Percentiles rank a stretch among this genome's conserved stretches.
These are phyloP conservation scores for Kurtzmaniella quercitrusa DNA, from an alignment of 1,139 yeast species.

Conservation along the genomic window DNA sequence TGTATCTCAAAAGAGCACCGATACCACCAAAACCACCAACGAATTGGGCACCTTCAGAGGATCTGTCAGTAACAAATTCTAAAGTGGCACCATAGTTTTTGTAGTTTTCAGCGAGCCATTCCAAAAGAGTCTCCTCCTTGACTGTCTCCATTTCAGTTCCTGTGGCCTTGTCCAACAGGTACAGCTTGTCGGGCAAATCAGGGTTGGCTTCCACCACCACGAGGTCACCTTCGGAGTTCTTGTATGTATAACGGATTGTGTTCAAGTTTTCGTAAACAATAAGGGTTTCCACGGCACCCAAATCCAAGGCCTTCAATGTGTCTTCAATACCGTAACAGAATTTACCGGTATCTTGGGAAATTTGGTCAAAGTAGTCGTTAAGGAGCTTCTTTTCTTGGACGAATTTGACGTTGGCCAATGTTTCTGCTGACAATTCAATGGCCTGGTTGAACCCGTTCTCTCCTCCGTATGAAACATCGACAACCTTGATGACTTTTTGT, in stretches of 20 bases:
- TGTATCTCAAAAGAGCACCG: slow-evolving; percentile 93
- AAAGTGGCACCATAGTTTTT: slow-evolving; percentile 89
- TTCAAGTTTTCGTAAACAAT: slow-evolving; percentile 92
- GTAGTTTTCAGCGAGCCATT: slow-evolving; percentile 97
- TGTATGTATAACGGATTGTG: slow-evolving; percentile 76
- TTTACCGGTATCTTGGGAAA: slow-evolving; percentile 93
- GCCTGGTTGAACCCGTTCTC: slow-evolving; percentile 99
- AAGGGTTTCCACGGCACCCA: slow-evolving; percentile 91
- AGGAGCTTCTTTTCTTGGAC: slow-evolving; percentile 97
- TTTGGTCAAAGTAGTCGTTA: slow-evolving; percentile 89
- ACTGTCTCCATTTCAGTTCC: slow-evolving; percentile 87
- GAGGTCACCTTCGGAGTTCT: slow-evolving; percentile 77
- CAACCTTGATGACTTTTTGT: slow-evolving; percentile 84
- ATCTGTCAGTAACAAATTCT: slow-evolving; percentile 94
- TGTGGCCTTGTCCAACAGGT: slow-evolving; percentile 74
- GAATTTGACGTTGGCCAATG: slow-evolving; percentile 92
- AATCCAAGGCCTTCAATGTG: slow-evolving; percentile 89
- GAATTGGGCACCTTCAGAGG: slow-evolving; percentile 98
- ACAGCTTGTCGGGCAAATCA: slow-evolving; percentile 67
- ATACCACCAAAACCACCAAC: slow-evolving; percentile 98
- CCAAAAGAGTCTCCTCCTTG: slow-evolving; percentile 79
- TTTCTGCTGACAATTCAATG: slow-evolving; percentile 93
- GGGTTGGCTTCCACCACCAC: slow-evolving; percentile 73
- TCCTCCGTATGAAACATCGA: slow-evolving; percentile 97
- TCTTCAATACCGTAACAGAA: slow-evolving; percentile 97